Evolutionary conservation across 805 yeast species (phyloP), one percentile per base, ranked within the genome.

Genomic region (Sungouiella blattae): DNA sequence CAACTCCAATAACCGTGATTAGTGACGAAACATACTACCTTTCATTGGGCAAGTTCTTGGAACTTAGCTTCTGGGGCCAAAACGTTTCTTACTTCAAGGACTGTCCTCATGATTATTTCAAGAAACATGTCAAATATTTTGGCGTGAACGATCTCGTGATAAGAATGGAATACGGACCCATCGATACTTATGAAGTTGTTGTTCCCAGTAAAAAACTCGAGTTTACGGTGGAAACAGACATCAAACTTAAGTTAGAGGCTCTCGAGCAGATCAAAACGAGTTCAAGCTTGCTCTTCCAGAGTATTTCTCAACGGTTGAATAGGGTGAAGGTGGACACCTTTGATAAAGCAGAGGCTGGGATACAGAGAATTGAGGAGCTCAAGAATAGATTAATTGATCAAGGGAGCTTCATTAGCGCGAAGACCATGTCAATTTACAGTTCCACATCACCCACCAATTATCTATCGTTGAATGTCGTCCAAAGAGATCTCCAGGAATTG

Each of bases 31-130:
- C 97, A 0, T 89, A 94, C 82, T 87, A 82, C 51, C 81, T 80
- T 44, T 91, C 98, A 0, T 82, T 93, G 59, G 98, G 98, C 0
- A 94, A 94, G 53, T 93, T 85, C 54, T 64, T 93, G 16, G 98
- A 93, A 62, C 64, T 89, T 15, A 68, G 83, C 20, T 89, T 89
- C 54, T 87, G 95, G 85, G 70, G 70, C 4, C 51, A 54, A 15
- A 50, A 57, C 32, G 61, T 66, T 2, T 40, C 41, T 5, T 36
- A 48, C 16, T 76, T 83, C 36, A 60, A 67, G 23, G 47, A 44
- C 12, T 93, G 98, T 57, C 60, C 70, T 0, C 97, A 91, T 59
- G 87, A 88, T 54, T 80, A 83, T 37, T 82, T 86, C 45, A 77
- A 80, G 36, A 87, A 83, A 41, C 96, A 89, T 53, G 77, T 83